These are phyloP conservation scores for Colletotrichum sidae DNA, from an alignment of 2,329 filamentous ascomycete species.

Conservation along the genomic window DNA sequence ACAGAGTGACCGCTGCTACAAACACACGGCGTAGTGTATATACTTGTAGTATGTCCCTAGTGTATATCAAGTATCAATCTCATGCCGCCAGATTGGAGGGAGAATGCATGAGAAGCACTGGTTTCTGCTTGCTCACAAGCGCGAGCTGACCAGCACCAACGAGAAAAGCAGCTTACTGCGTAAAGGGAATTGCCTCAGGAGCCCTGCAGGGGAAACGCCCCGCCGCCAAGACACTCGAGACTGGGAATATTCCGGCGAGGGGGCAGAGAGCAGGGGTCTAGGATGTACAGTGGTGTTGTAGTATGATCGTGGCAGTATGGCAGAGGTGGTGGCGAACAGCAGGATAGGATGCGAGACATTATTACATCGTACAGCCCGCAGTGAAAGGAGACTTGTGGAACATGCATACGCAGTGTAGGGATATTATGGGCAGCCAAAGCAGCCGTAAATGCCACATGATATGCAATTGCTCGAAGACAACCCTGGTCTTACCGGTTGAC, in stretches of 20 bases:
- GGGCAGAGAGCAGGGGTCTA: constrained; percentile 6
- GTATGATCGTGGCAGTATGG: too few relatives aligned
- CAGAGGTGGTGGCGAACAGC: too few relatives aligned
- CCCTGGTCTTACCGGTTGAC: too few relatives aligned
- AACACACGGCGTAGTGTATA: too few relatives aligned
- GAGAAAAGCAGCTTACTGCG: background rate
- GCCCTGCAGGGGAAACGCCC: constrained; percentile 21
- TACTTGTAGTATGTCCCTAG: too few relatives aligned
- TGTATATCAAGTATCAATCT: background rate
- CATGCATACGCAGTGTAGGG: too few relatives aligned
- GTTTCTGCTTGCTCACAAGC: background rate
- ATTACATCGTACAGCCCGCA: too few relatives aligned
- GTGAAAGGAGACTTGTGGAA: too few relatives aligned
- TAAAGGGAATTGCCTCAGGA: constrained; percentile 22
- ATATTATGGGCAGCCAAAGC: too few relatives aligned
- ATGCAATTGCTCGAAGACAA: too few relatives aligned
- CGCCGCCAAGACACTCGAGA: constrained; percentile 18
- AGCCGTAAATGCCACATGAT: too few relatives aligned
- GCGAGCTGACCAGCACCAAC: background rate
- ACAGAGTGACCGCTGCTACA: background rate
- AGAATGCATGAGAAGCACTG: background rate
- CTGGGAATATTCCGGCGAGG: background rate
- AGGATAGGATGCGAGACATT: too few relatives aligned
- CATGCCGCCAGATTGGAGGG: background rate
- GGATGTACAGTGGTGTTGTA: background rate